phyloP scores from a whole-genome alignment of 108 stramenopile species.

The Schizochytrium sp. region DNA sequence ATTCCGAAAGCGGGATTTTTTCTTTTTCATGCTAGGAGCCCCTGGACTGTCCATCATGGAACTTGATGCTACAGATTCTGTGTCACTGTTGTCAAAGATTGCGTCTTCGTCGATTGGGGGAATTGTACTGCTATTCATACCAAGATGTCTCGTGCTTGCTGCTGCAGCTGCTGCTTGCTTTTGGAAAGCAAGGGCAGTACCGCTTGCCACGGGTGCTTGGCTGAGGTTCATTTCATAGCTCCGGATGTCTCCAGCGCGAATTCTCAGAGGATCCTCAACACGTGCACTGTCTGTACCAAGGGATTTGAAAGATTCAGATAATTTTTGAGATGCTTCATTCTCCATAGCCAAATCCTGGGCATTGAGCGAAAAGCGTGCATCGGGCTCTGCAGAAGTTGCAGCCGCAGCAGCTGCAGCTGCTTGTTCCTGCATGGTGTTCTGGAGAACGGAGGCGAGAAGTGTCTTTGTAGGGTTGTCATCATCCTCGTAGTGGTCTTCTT shows the following conservation, averaged over 20 bases:
- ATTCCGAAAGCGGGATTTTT: no score
- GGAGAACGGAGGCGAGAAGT: slow-evolving; percentile 26
- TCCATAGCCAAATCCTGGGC: neutral
- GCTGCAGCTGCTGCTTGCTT: neutral
- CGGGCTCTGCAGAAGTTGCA: neutral
- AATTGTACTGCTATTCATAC: neutral
- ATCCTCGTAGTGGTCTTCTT: neutral
- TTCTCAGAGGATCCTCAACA: slow-evolving; percentile 41
- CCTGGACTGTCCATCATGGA: neutral
- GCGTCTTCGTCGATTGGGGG: neutral
- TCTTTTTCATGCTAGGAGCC: no score
- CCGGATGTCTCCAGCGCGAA: slow-evolving; percentile 35
- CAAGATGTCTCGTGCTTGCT: neutral
- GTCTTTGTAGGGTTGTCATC: slow-evolving; percentile 7
- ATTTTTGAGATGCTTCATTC: neutral
- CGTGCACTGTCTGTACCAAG: neutral
- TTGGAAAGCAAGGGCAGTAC: neutral
- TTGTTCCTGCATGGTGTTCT: neutral
- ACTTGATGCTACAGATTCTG: neutral
- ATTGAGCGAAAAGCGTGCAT: neutral
- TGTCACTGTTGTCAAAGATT: neutral
- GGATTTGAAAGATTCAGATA: slow-evolving; percentile 44
- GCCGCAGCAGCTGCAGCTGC: slow-evolving; percentile 7
- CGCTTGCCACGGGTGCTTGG: neutral
- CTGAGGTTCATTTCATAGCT: neutral